Conservation (phyloP, 2,329 filamentous ascomycete genomes). For the Ambrosiella cleistominuta region DNA sequence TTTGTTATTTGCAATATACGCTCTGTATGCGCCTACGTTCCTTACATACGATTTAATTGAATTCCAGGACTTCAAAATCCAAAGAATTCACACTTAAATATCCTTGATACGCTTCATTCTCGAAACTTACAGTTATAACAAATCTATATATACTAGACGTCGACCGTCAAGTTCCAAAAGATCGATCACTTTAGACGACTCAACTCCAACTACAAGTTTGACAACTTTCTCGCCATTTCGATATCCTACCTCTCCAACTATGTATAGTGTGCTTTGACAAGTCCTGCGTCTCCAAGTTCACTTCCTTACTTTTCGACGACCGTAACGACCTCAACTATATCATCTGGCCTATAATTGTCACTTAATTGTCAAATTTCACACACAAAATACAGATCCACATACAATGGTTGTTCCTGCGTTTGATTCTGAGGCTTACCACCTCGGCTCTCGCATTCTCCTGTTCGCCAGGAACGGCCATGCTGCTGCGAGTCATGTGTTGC, state of each 20-base stretch:
- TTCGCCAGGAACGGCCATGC: not conserved
- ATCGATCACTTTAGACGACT: no score
- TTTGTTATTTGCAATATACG: not conserved
- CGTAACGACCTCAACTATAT: not conserved
- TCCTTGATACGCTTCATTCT: not conserved
- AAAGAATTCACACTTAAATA: not conserved
- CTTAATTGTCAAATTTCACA: not conserved
- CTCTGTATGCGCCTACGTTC: not conserved
- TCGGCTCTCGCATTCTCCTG: constrained; percentile 5
- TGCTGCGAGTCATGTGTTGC: constrained; percentile 3
- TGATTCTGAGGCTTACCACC: constrained; percentile 4
- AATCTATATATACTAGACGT: not conserved
- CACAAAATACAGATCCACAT: not conserved
- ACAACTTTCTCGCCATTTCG: not conserved
- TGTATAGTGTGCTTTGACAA: not conserved
- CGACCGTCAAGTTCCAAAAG: not conserved
- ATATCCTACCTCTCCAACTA: not conserved
- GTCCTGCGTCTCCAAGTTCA: not conserved
- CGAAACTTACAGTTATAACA: not conserved
- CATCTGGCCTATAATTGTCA: not conserved
- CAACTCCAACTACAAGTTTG: not conserved
- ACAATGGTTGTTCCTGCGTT: constrained; percentile 4
- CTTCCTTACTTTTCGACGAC: not conserved
- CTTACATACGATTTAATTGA: not conserved
- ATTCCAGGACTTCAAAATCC: not conserved